phyloP scores from a whole-genome alignment of 345 rosid species.

The Populus alba region DNA sequence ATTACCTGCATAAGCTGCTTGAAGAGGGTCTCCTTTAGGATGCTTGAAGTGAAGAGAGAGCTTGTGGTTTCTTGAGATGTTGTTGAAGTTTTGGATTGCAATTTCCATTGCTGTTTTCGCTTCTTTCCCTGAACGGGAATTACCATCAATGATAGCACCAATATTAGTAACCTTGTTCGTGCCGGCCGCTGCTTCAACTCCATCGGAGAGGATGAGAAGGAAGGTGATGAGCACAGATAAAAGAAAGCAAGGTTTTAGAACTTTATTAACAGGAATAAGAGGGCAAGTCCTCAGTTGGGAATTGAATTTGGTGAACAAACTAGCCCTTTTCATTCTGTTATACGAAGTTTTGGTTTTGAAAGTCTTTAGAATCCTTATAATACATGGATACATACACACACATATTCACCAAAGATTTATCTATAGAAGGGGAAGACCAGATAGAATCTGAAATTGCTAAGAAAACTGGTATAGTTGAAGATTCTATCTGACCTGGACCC shows the following conservation, averaged over 20 bases:
- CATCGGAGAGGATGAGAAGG: slow-evolving; percentile 8
- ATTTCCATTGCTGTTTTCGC: slow-evolving; percentile 42
- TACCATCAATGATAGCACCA: slow-evolving; percentile 42
- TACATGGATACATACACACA: not conserved
- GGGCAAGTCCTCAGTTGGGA: not conserved
- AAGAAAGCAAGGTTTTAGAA: slow-evolving; percentile 9
- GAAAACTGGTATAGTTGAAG: not conserved
- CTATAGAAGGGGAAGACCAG: not conserved
- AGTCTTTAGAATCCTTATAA: not conserved
- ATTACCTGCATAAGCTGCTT: slow-evolving; percentile 38
- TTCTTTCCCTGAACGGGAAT: slow-evolving; percentile 37
- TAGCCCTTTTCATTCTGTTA: not conserved
- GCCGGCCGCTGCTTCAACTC: slow-evolving; percentile 11
- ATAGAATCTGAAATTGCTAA: not conserved
- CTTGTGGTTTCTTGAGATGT: slow-evolving; percentile 9
- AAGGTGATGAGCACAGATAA: slow-evolving; percentile 1
- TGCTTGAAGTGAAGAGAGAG: slow-evolving; percentile 32
- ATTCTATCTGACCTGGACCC: not conserved
- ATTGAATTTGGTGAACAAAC: not conserved
- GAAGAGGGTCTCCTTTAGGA: slow-evolving; percentile 25
- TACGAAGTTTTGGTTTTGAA: not conserved
- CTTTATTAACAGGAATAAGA: not conserved
- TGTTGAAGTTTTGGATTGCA: slow-evolving; percentile 36
- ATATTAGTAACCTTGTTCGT: slow-evolving; percentile 17
- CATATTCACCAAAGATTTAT: not conserved